phyloP scores from a whole-genome alignment of 2,329 filamentous ascomycete species.

The Nemania bipapillata region DNA sequence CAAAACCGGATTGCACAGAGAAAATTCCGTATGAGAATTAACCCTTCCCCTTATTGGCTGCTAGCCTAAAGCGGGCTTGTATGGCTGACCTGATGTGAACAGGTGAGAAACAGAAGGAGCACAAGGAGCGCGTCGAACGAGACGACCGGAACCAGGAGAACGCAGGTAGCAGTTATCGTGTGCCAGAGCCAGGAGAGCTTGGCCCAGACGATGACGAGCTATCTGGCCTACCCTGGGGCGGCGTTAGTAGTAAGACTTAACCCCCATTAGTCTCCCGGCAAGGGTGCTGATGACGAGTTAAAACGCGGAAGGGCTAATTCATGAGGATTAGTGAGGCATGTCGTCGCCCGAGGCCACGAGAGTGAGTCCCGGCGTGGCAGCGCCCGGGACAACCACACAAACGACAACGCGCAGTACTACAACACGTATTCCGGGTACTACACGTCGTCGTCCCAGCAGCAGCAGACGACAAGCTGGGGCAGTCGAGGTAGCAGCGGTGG shows the following conservation, averaged over 20 bases:
- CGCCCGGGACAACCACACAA: slow-evolving; percentile 38
- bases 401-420: slow-evolving; percentile 42
- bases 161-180: slow-evolving; percentile 72
- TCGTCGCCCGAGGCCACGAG: slow-evolving; percentile 64
- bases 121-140: slow-evolving; percentile 72
- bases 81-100: slow-evolving; percentile 34
- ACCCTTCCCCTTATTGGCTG: slow-evolving; percentile 28
- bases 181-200: slow-evolving; percentile 68
- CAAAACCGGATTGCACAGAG: slow-evolving; percentile 81
- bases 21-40: slow-evolving; percentile 72
- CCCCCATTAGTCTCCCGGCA: too few species aligned
- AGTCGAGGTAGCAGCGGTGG: slow-evolving; percentile 43
- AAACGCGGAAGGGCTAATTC: slow-evolving; percentile 19
- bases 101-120: slow-evolving; percentile 77
- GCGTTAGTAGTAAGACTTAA: slow-evolving; percentile 62
- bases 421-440: slow-evolving; percentile 47
- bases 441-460: slow-evolving; percentile 48
- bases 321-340: slow-evolving; percentile 58
- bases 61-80: not conserved
- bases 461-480: slow-evolving; percentile 43
- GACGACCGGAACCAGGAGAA: slow-evolving; percentile 71
- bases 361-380: slow-evolving; percentile 56
- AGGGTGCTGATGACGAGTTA: not conserved
- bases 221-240: slow-evolving; percentile 78
- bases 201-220: slow-evolving; percentile 61